Base-by-base conservation (phyloP, 306 rosid genomes). In the Leucaena leucocephala region DNA sequence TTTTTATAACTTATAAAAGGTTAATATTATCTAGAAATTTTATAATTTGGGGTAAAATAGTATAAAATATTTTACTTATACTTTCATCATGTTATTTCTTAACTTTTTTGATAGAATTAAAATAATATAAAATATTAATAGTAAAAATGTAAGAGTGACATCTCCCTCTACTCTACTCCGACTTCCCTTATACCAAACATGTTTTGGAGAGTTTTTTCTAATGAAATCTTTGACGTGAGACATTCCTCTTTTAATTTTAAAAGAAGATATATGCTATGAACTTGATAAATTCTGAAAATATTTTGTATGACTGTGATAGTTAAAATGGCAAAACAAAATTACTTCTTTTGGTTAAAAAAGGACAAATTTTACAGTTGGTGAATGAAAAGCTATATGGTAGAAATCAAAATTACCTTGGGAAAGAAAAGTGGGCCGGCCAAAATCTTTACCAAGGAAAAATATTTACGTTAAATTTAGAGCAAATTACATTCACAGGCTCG, bases 331-430 rank as follows among this genome's bases (percentile, higher is more conserved):
- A 48, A 71, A 62, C n/a, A 16, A 43, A 22, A 38, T 21, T 3
- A 8, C 27, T 54, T 54, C 11, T 6, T 17, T 7, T 7, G 59
- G 59, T 54, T 6, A 17, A n/a, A 16, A 54, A 54, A 2, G 27
- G 79, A 35, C 35, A 9, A 61, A 22, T n/a, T 39, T 4, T 4
- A 15, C 48, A 16, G 16, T 71, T 4, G 21, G 10, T 11, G 7
- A 10, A 21, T 55, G 44, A 42, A 67, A 50, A 63, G 54, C 35
- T 9, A 4, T 0, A 12, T 0, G 38, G 61, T 43, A 69, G 39
- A 69, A 69, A 58, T 69, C 76, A 78, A 59, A 13, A 58, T 71
- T 59, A 71, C 77, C 63, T 79, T 78, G 65, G 48, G 55, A 61
- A 57, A 36, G n/a, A 50, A 6, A 58, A 57, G 35, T 43, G 76